Evolutionary conservation across 345 rosid species (phyloP), one percentile per base, ranked within the genome.

Genomic region (Jatropha curcas): DNA sequence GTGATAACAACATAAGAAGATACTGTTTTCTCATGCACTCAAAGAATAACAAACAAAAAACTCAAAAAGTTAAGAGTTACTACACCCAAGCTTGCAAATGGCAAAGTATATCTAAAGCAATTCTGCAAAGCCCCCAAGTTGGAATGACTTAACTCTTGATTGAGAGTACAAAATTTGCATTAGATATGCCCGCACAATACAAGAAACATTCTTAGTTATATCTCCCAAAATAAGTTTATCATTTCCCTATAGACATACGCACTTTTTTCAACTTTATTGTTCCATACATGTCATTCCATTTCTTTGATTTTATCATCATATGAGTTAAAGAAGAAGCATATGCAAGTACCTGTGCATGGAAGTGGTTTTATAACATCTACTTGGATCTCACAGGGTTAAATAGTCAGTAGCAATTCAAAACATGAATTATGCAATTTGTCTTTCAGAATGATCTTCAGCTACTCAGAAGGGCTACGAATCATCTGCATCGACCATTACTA

Each of bases 391-490:
- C 1, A 0, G 51, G 4, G 25, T 16, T 27, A 46, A 65, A 46
- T 25, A 65, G 13, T 0, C 0, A 45, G 4, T 24, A 19, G 14
- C n/a, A 22, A 45, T 2, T 13, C n/a, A 22, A 13, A 46, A 65
- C 14, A 51, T 27, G 22, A 37, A 45, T 65, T n/a, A 48, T 31
- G 69, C 31, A 46, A 46, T 45, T 65, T 31, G 28, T 30, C 55
- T 50, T 66, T 48, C 39, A 66, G 7, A 68, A 52, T 22, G 31
- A 52, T 68, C 50, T n/a, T 41, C 31, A 25, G n/a, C 30, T 64
- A 41, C 31, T 41, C 52, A 3, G 41, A 5, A 24, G 19, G 20
- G 50, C n/a, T 41, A 4, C 19, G 31, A 3, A 11, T 25, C 20
- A 43, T 43, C 33, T 0, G 8, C 1, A 55, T 1, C 19, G 31